These are phyloP conservation scores for Myriosclerotinia duriaeana DNA, from an alignment of 2,329 filamentous ascomycete species.

Conservation along the genomic window DNA sequence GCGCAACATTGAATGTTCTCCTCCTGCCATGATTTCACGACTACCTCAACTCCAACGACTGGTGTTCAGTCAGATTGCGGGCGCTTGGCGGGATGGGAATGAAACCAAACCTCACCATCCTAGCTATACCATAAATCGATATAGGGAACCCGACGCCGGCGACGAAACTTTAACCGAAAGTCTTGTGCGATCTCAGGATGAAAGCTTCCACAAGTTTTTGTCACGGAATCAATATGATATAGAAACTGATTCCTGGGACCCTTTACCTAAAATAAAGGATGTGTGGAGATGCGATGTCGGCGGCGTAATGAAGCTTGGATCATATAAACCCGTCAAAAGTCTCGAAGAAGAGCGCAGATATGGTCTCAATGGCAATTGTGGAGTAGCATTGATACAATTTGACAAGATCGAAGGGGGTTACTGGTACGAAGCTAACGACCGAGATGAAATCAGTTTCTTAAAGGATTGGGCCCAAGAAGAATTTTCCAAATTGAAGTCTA, in stretches of 20 bases:
- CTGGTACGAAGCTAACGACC: constrained; percentile 1
- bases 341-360: neutral
- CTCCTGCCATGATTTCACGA: constrained; percentile 2
- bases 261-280: neutral
- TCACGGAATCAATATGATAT: neutral
- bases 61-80: neutral
- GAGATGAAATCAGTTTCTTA: neutral
- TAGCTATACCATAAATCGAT: neutral
- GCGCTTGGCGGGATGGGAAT: constrained; percentile 7
- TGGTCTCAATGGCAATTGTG: neutral
- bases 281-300: constrained; percentile 4
- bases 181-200: neutral
- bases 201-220: neutral
- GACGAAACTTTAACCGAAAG: neutral
- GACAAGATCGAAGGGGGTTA: constrained; percentile 10
- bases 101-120: neutral
- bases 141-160: neutral
- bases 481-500: neutral
- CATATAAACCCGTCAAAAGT: neutral
- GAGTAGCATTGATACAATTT: constrained; percentile 3
- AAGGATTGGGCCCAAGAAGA: neutral
- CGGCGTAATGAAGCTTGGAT: neutral
- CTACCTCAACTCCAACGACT: constrained; percentile 3
- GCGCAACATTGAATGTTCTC: neutral
- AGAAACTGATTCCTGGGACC: neutral